These are phyloP conservation scores for Tricholoma terreum DNA, from an alignment of 768 basidiomycete species.

Conservation along the genomic window DNA sequence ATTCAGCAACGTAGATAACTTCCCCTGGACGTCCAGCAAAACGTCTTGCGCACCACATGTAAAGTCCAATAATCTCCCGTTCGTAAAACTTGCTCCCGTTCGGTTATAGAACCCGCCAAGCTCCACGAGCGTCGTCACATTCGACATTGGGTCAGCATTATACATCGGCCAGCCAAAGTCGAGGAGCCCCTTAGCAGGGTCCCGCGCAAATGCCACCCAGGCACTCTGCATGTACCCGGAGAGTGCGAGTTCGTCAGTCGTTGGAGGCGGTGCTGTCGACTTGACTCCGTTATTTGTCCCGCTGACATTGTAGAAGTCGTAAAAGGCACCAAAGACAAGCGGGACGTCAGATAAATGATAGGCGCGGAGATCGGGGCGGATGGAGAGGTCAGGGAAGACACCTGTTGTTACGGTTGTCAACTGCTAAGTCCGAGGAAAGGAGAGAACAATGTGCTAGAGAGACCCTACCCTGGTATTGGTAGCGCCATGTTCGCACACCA, in stretches of 20 bases:
- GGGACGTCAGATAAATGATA: conserved; percentile 40
- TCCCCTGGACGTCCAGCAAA: not conserved
- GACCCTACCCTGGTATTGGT: conserved; percentile 23
- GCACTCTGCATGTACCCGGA: conserved; percentile 33
- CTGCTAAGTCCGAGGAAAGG: no score
- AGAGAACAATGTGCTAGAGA: not conserved
- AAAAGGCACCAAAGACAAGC: conserved; percentile 33
- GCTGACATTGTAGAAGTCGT: conserved; percentile 19
- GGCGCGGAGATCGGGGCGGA: conserved; percentile 31
- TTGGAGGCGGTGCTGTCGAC: conserved; percentile 18
- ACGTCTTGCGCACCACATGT: conserved; percentile 2
- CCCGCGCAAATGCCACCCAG: conserved; percentile 40
- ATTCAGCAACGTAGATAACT: not conserved
- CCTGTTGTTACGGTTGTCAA: conserved; percentile 15
- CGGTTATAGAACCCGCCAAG: conserved; percentile 10
- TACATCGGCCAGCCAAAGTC: conserved; percentile 23
- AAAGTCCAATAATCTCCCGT: conserved; percentile 6
- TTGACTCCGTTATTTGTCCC: conserved; percentile 3
- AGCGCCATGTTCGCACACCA: conserved; percentile 19
- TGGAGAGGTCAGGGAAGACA: conserved; percentile 36
- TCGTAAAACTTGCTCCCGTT: conserved; percentile 3
- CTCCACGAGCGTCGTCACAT: conserved; percentile 5
- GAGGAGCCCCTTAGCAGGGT: conserved; percentile 29
- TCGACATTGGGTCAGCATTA: conserved; percentile 4
- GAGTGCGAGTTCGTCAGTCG: conserved; percentile 22